Base-by-base conservation (phyloP, 176 grass and related monocot species). In the Raddia guianensis region DNA sequence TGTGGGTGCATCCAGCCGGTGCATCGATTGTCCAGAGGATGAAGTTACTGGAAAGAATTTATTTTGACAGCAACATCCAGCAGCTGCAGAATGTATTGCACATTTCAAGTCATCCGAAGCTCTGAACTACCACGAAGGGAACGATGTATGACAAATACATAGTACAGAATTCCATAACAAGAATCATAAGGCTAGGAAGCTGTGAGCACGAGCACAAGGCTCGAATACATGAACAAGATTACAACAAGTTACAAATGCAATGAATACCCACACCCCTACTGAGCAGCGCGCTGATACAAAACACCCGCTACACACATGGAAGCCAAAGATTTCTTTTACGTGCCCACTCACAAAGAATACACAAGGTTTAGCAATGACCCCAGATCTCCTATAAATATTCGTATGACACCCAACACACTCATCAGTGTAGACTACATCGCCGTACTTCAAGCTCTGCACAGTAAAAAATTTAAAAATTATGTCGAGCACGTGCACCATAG, bases 371-470 rank as follows among this genome's bases (percentile, higher is more conserved):
- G 70, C n/a, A 2, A 74, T 37, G 58, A 50, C 52, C 74, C 61
- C 4, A 7, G 35, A 33, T 53, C 49, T 69, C 43, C 27, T 27
- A 54, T 45, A 47, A 27, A 7, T 51, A 51, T 49, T 49, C 66
- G 12, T 32, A 43, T 77, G 72, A n/a, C 64, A 73, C 34, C 75
- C 47, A 71, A 13, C 12, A 6, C 16, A 68, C 71, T 51, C 66
- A 20, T 76, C 77, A 18, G 18, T 32, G 50, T 19, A 71, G 77
- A 64, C 40, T 51, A 66, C 37, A 49, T 46, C 34, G 16, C 45
- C 56, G 13, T 73, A 27, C 66, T 82, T 85, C 61, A 62, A 8
- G 70, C 71, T 87, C 84, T 87, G 85, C 81, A 84, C 3, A n/a
- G 42, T 7, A 34, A 15, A 59, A 48, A 62, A 49, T 19, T 48